Evolutionary conservation across 495 filamentous ascomycete genomes (phyloP).

Genomic region (Articulospora tetracladia): DNA sequence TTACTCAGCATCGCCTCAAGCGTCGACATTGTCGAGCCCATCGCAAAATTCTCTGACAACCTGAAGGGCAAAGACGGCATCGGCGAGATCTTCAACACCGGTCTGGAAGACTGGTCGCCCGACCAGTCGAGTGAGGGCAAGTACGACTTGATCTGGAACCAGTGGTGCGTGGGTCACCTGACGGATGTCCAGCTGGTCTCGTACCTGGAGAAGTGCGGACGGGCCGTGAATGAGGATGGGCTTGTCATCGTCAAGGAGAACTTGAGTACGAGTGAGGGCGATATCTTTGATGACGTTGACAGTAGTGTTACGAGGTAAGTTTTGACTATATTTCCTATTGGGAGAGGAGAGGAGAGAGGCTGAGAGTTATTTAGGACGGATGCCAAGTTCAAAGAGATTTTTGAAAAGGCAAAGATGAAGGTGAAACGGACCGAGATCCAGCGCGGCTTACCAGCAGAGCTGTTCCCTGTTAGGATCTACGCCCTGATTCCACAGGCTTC

Average conservation of each 20-base stretch:
- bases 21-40: constrained; percentile 52
- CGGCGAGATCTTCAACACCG: constrained; percentile 64
- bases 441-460: constrained; percentile 60
- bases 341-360: too few relatives aligned
- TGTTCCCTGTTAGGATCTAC: constrained; percentile 70
- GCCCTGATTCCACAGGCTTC: constrained; percentile 40
- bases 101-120: constrained; percentile 67
- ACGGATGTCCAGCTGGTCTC: constrained; percentile 71
- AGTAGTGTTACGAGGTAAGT: constrained; percentile 63
- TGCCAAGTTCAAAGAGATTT: constrained; percentile 63
- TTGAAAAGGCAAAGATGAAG: constrained; percentile 62
- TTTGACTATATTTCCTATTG: too few relatives aligned
- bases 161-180: constrained; percentile 92
- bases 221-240: constrained; percentile 43
- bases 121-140: constrained; percentile 31
- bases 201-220: constrained; percentile 61
- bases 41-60: constrained; percentile 51
- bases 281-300: constrained; percentile 76
- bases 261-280: constrained; percentile 54
- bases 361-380: constrained; percentile 49
- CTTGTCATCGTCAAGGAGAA: constrained; percentile 89
- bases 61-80: constrained; percentile 43
- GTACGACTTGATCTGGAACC: constrained; percentile 68
- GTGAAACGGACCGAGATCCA: constrained; percentile 72
- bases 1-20: constrained; percentile 35